These are phyloP conservation scores for Quercus ilex DNA, from an alignment of 306 rosid species.

Conservation along the genomic window DNA sequence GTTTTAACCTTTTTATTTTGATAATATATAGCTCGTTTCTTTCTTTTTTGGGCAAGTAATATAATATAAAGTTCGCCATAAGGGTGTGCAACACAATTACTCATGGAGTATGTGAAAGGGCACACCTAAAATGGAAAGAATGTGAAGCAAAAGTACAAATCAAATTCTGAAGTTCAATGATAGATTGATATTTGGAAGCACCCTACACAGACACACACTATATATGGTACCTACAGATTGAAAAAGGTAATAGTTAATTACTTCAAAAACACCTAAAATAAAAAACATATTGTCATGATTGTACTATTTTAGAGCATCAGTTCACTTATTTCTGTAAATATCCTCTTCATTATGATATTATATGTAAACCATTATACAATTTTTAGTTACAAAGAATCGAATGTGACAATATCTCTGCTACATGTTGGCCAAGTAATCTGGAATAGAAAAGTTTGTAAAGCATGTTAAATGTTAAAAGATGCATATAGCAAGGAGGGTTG, in stretches of 20 bases:
- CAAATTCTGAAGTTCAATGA: no score
- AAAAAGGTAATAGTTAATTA: background rate
- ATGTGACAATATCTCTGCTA: background rate
- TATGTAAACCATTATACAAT: background rate
- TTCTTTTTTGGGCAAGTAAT: no score
- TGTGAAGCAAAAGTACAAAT: no score
- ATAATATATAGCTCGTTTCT: no score
- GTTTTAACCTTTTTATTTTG: no score
- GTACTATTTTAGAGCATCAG: background rate
- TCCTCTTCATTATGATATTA: background rate
- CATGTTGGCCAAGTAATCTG: background rate
- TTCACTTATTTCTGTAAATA: background rate
- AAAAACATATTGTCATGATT: background rate
- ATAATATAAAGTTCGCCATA: no score
- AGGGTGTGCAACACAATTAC: no score
- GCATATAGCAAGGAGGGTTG: background rate
- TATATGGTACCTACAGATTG: background rate
- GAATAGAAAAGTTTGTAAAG: background rate
- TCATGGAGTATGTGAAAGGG: no score
- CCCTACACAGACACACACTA: background rate
- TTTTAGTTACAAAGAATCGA: background rate
- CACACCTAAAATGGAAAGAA: no score
- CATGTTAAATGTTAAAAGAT: background rate
- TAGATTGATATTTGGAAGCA: background rate
- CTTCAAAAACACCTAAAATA: background rate